Evolutionary conservation across 306 rosid genomes (phyloP), one percentile per base, ranked within the genome.

Genomic region (Pterocarpus macrocarpus): DNA sequence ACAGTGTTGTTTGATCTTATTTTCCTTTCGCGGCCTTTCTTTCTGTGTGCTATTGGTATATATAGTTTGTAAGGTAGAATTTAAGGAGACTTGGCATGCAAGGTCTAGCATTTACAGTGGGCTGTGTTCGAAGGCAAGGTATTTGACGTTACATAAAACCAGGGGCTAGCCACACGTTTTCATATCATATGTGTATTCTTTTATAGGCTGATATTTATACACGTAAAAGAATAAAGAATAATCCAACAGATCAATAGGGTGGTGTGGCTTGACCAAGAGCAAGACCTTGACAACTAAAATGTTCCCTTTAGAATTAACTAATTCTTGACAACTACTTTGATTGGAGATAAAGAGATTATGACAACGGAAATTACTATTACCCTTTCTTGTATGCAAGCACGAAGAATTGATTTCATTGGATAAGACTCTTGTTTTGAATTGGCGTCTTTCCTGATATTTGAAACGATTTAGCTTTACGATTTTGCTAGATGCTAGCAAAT

Each of bases 101-200:
- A 13, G 30, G 3, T n/a, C 14, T 34, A 7, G 34, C 2, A 5
- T 55, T 84, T 82, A 80, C 94, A 61, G 83, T 87, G 91, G 85
- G 97, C 92, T 78, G 44, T 36, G n/a, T 45, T 55, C 11, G 44
- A 75, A 57, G 15, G 52, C 17, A 8, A 63, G 56, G 35, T 34
- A 30, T 77, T 73, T 86, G 90, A 86, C 87, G 57, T 11, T 73
- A 49, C 32, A 15, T 55, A 86, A 91, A 93, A 93, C 96, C 92
- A 88, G 76, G 87, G 87, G 92, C 96, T 71, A 2, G 94, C 94
- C 87, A 63, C 94, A 73, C 84, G 97, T 84, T 88, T 88, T 87
- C 73, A 4, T 7, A 2, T 55, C 28, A 43, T 43, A 32, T 4
- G 0, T 59, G 69, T 66, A 7, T 4, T 15, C 39, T 38, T 38